phyloP scores from a whole-genome alignment of 208 protist species.

The Strigomonas culicis region DNA sequence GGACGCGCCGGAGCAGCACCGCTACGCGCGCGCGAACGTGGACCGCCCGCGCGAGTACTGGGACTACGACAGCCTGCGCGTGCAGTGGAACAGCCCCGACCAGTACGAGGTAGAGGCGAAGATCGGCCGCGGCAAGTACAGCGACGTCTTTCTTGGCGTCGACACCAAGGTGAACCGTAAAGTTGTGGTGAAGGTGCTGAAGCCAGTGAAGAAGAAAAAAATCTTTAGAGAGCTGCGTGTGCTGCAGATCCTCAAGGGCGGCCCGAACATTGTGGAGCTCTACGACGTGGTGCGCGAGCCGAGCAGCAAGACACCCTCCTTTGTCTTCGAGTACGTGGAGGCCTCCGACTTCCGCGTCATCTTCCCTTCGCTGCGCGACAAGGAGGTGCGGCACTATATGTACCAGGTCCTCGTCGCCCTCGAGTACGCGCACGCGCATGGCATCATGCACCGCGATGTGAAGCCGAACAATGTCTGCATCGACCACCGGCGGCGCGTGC shows the following conservation, averaged over 20 bases:
- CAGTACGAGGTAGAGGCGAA: slow-evolving; percentile 97
- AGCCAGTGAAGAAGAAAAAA: slow-evolving; percentile 99
- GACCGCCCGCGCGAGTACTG: slow-evolving; percentile 93
- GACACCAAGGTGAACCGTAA: slow-evolving; percentile 80
- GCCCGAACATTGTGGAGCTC: slow-evolving; percentile 98
- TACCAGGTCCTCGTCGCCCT: slow-evolving; percentile 96
- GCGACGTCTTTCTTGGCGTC: slow-evolving; percentile 99
- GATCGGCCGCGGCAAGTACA: slow-evolving; percentile 99
- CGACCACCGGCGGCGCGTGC: slow-evolving; percentile 94
- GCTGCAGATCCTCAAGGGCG: slow-evolving; percentile 97
- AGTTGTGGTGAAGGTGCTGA: slow-evolving; percentile 99
- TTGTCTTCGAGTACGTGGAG: slow-evolving; percentile 99
- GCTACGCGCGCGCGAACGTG: slow-evolving; percentile 76
- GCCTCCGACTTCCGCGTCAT: slow-evolving; percentile 96
- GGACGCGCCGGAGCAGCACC: slow-evolving; percentile 42
- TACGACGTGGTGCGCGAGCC: slow-evolving; percentile 98
- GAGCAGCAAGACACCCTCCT: slow-evolving; percentile 96
- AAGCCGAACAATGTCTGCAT: slow-evolving; percentile 99
- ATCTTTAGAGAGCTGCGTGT: slow-evolving; percentile 99
- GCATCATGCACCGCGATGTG: slow-evolving; percentile 99
- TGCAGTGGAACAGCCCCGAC: slow-evolving; percentile 94
- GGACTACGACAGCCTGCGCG: slow-evolving; percentile 92
- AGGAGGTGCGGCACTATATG: slow-evolving; percentile 98
- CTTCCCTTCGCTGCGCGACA: slow-evolving; percentile 96
- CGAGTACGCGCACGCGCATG: slow-evolving; percentile 96